Evolutionary conservation across 805 yeast genomes (phyloP).

Genomic region (Candida chauliodis): DNA sequence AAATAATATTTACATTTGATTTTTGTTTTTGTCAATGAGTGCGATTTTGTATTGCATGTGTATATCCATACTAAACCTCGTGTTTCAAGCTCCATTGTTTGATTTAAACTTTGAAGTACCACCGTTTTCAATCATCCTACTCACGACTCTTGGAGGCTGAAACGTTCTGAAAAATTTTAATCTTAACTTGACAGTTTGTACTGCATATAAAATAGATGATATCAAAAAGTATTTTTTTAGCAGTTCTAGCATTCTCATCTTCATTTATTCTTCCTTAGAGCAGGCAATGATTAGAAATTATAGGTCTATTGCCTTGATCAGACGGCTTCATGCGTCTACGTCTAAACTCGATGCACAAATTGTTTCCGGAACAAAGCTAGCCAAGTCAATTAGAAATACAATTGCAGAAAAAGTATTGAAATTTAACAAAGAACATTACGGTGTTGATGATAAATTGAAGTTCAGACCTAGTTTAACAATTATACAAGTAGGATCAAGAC

Average conservation of each 20-base stretch:
- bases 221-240: not conserved
- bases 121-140: too few relatives aligned
- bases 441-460: slow-evolving; percentile 20
- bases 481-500: slow-evolving; percentile 85
- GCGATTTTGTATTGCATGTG: too few relatives aligned
- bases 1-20: too few relatives aligned
- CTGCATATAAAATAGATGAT: slow-evolving; percentile 2
- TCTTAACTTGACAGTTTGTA: not conserved
- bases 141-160: not conserved
- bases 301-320: slow-evolving; percentile 4
- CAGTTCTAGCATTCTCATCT: not conserved
- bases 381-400: slow-evolving; percentile 31
- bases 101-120: too few relatives aligned
- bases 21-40: too few relatives aligned
- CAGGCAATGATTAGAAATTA: slow-evolving; percentile 1
- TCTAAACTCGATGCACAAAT: slow-evolving; percentile 28
- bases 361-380: slow-evolving; percentile 42
- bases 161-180: not conserved
- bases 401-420: slow-evolving; percentile 40
- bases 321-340: slow-evolving; percentile 8
- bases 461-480: slow-evolving; percentile 78
- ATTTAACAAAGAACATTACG: slow-evolving; percentile 29
- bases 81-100: not conserved
- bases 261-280: not conserved
- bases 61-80: not conserved